Conservation (phyloP, 306 rosid species). For the Lagenaria siceraria region DNA sequence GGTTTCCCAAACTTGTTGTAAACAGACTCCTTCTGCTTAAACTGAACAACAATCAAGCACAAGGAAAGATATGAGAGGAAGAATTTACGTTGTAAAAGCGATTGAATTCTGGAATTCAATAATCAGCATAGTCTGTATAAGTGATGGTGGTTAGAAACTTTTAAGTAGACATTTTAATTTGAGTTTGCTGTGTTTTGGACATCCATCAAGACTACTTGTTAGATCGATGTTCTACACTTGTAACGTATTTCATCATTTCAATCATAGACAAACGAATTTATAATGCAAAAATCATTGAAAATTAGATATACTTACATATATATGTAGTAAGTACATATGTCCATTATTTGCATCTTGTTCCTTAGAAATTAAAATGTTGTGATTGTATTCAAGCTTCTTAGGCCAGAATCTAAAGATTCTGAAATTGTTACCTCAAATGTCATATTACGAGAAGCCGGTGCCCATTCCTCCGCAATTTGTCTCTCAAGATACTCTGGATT, state of each 20-base stretch:
- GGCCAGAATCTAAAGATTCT: neutral
- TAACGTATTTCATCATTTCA: neutral
- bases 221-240: neutral
- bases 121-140: neutral
- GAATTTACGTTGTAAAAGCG: neutral
- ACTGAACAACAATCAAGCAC: slow-evolving; percentile 40
- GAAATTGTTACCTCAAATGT: slow-evolving; percentile 44
- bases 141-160: neutral
- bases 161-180: neutral
- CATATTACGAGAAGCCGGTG: slow-evolving; percentile 69
- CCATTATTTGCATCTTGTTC: neutral
- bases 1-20: slow-evolving; percentile 45
- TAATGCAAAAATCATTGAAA: neutral
- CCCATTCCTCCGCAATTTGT: slow-evolving; percentile 67
- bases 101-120: neutral
- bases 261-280: neutral
- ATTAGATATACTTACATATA: neutral
- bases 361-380: neutral
- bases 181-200: neutral
- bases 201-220: neutral
- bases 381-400: neutral
- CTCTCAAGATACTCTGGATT: slow-evolving; percentile 32
- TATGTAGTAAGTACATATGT: neutral
- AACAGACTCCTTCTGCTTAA: slow-evolving; percentile 45
- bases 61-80: slow-evolving; percentile 1